These are phyloP conservation scores for Abrus precatorius DNA, from an alignment of 306 rosid genomes.

Conservation along the genomic window DNA sequence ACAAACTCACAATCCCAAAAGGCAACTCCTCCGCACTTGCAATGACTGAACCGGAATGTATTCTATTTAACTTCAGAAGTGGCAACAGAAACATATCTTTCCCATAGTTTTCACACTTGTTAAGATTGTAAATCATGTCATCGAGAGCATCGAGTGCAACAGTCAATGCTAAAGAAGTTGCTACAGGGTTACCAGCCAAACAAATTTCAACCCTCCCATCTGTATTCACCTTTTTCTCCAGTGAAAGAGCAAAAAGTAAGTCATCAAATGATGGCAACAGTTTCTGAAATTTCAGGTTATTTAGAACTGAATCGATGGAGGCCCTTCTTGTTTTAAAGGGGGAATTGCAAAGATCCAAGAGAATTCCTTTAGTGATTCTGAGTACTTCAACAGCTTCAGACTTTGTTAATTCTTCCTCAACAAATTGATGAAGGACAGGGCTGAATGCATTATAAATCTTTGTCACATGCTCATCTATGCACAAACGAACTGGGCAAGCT, in stretches of 20 bases:
- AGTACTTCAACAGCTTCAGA: constrained; percentile 70
- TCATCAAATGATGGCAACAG: constrained; percentile 70
- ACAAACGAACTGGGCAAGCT: constrained; percentile 75
- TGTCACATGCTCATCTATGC: constrained; percentile 89
- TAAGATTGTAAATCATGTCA: constrained; percentile 63
- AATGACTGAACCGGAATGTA: constrained; percentile 86
- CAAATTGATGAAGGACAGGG: constrained; percentile 70
- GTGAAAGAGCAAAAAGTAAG: constrained; percentile 70
- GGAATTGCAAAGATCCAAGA: constrained; percentile 63
- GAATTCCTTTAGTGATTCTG: constrained; percentile 55
- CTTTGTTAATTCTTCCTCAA: constrained; percentile 58
- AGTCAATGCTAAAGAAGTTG: constrained; percentile 81
- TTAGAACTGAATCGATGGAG: constrained; percentile 56
- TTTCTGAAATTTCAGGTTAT: constrained; percentile 54
- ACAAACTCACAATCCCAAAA: constrained; percentile 86
- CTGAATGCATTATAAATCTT: constrained; percentile 71
- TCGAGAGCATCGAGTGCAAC: constrained; percentile 80
- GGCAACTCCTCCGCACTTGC: constrained; percentile 97
- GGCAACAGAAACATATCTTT: constrained; percentile 69
- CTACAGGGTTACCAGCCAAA: constrained; percentile 71
- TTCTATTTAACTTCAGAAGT: constrained; percentile 75
- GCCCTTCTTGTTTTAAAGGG: constrained; percentile 76
- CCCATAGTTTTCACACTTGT: constrained; percentile 61
- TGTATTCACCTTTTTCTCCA: constrained; percentile 58
- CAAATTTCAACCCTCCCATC: constrained; percentile 75